Conservation (phyloP, 768 basidiomycete species). For the Boletales sp. region DNA sequence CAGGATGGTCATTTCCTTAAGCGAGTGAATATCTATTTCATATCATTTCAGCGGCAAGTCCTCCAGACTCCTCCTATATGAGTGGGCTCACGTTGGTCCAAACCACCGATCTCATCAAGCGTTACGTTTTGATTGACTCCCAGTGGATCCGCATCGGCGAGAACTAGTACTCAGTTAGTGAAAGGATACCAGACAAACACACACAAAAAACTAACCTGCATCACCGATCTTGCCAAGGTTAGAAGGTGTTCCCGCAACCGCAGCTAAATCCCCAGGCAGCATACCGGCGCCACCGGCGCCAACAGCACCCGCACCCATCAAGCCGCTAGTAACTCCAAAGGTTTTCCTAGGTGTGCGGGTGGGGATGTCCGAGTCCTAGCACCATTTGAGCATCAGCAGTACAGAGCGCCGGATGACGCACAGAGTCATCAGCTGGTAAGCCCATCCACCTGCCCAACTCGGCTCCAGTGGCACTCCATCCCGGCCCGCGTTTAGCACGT, state of each 20-base stretch:
- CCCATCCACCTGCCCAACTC: slow-evolving; percentile 80
- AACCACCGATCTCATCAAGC: slow-evolving; percentile 94
- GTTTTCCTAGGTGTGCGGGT: slow-evolving; percentile 69
- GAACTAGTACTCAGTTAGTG: slow-evolving; percentile 41
- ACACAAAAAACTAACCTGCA: slow-evolving; percentile 44
- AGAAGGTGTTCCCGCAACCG: slow-evolving; percentile 72
- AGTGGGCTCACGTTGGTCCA: slow-evolving; percentile 76
- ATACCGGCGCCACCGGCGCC: slow-evolving; percentile 54
- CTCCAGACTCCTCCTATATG: not conserved
- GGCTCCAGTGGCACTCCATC: slow-evolving; percentile 78
- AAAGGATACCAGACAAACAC: slow-evolving; percentile 13
- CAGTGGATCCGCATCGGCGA: slow-evolving; percentile 94
- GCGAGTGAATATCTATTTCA: slow-evolving; percentile 79
- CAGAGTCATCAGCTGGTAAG: slow-evolving; percentile 68
- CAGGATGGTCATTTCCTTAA: slow-evolving; percentile 98
- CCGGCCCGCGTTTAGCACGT: slow-evolving; percentile 47
- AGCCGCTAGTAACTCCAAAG: slow-evolving; percentile 52
- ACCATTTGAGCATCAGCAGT: slow-evolving; percentile 3
- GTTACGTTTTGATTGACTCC: slow-evolving; percentile 92
- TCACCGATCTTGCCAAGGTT: slow-evolving; percentile 85
- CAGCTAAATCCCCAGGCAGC: slow-evolving; percentile 56
- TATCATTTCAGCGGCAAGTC: slow-evolving; percentile 1
- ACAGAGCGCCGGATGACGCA: slow-evolving; percentile 24
- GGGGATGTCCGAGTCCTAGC: slow-evolving; percentile 68
- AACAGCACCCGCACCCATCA: slow-evolving; percentile 43